These are phyloP conservation scores for sunflower (Helianthus annuus) DNA, from an alignment of 129 eudicot species.

Conservation along the genomic window DNA sequence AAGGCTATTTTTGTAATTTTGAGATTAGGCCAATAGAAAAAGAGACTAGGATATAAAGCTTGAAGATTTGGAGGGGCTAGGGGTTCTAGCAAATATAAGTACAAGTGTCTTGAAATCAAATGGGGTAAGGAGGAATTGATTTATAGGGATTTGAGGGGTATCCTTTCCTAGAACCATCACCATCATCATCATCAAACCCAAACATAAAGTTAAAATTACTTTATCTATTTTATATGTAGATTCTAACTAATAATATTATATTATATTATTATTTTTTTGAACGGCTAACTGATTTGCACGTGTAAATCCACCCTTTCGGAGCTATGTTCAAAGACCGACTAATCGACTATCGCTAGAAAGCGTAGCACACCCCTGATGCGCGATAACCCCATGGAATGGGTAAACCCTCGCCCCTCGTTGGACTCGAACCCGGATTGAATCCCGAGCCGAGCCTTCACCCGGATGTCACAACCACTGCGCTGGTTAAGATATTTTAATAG, in stretches of 20 bases:
- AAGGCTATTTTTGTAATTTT: constrained; percentile 20
- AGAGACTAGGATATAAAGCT: constrained; percentile 4
- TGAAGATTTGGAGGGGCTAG: constrained; percentile 26
- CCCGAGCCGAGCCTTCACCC: no score
- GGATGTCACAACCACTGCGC: no score
- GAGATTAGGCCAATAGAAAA: background rate
- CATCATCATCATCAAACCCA: constrained; percentile 19
- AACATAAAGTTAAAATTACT: background rate
- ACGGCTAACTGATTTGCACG: no score
- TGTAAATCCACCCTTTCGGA: no score
- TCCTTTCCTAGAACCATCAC: constrained; percentile 29
- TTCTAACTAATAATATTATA: background rate
- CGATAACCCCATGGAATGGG: no score
- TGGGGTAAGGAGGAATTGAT: constrained; percentile 25
- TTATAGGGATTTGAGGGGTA: constrained; percentile 36
- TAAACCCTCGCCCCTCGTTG: no score
- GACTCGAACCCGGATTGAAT: no score
- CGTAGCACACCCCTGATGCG: no score
- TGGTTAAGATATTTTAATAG: background rate
- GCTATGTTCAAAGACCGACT: no score
- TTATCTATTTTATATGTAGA: constrained; percentile 1
- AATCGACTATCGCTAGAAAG: no score
- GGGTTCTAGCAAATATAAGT: constrained; percentile 29
- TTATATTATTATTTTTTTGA: background rate
- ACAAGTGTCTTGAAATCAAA: constrained; percentile 33